Percentiles rank a stretch among this genome's conserved stretches.
These are phyloP conservation scores for Colletotrichum somersetense DNA, from an alignment of 2,329 filamentous ascomycete genomes.

Conservation along the genomic window DNA sequence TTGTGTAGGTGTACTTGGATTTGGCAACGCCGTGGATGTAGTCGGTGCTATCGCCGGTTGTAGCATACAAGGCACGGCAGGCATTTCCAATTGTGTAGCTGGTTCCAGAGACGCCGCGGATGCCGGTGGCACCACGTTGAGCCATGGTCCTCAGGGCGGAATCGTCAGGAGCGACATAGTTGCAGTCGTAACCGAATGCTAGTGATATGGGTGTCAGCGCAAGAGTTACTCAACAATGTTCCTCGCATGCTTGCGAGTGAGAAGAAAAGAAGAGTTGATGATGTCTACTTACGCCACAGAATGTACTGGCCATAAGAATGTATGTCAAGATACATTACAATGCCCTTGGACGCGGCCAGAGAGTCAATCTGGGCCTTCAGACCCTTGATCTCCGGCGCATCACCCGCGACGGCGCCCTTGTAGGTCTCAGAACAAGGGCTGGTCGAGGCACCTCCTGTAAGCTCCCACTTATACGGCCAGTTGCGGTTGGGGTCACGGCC, in stretches of 20 bases:
- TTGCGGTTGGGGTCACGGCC: conserved; percentile 69
- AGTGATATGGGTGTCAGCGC: not conserved
- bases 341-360: conserved; percentile 58
- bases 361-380: conserved; percentile 60
- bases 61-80: conserved; percentile 43
- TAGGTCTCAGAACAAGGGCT: conserved; percentile 63
- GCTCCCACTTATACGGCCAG: conserved; percentile 64
- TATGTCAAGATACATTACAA: conserved; percentile 74
- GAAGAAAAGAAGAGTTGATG: not conserved
- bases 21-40: conserved; percentile 43
- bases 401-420: conserved; percentile 54
- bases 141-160: conserved; percentile 28
- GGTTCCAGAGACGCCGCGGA: conserved; percentile 41
- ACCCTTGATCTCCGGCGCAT: conserved; percentile 61
- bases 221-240: too few relatives aligned
- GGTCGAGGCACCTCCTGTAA: conserved; percentile 59
- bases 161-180: conserved; percentile 39
- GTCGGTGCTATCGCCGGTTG: conserved; percentile 44
- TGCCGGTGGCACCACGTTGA: conserved; percentile 30
- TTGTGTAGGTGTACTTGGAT: conserved; percentile 41
- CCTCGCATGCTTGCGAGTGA: not conserved
- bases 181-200: conserved; percentile 42
- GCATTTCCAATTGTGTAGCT: conserved; percentile 43
- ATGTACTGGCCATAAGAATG: conserved; percentile 70
- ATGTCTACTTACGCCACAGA: conserved; percentile 35